phyloP scores from a whole-genome alignment of 768 basidiomycete genomes.

The Suillus sp. region DNA sequence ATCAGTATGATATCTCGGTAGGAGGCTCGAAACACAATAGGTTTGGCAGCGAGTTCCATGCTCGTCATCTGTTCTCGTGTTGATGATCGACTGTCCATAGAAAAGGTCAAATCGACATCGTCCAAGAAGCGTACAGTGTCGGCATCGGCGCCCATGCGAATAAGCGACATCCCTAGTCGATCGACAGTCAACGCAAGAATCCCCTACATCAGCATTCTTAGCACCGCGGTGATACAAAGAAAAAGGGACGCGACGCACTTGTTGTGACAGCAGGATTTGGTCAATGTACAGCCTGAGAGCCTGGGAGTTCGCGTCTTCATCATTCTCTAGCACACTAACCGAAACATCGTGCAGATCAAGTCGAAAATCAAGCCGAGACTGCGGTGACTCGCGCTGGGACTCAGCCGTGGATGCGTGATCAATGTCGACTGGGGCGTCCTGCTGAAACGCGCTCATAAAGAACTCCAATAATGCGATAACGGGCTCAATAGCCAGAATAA shows the following conservation, averaged over 20 bases:
- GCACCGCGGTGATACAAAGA: conserved; percentile 14
- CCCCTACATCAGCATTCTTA: conserved; percentile 48
- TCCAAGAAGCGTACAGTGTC: conserved; percentile 93
- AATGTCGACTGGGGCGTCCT: conserved; percentile 20
- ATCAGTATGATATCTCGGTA: conserved; percentile 94
- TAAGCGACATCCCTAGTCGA: conserved; percentile 90
- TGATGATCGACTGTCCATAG: conserved; percentile 79
- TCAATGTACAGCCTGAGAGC: conserved; percentile 85
- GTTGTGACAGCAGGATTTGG: conserved; percentile 87
- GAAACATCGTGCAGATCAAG: conserved; percentile 91
- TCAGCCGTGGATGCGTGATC: conserved; percentile 19
- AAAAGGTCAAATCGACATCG: conserved; percentile 84
- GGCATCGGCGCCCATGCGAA: conserved; percentile 78
- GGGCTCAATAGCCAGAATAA: conserved; percentile 92
- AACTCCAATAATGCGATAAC: conserved; percentile 88
- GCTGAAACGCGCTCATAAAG: conserved; percentile 60
- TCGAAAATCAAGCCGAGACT: conserved; percentile 56
- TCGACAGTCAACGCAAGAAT: conserved; percentile 79
- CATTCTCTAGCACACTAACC: conserved; percentile 85
- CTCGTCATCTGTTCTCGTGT: conserved; percentile 74
- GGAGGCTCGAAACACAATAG: conserved; percentile 92
- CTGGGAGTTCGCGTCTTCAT: conserved; percentile 74
- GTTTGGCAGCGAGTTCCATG: conserved; percentile 79
- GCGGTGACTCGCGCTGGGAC: conserved; percentile 12
- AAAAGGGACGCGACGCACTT: conserved; percentile 55